Base-by-base conservation (phyloP, 202 grass and related monocot species). In the Dendrocalamus latiflorus region DNA sequence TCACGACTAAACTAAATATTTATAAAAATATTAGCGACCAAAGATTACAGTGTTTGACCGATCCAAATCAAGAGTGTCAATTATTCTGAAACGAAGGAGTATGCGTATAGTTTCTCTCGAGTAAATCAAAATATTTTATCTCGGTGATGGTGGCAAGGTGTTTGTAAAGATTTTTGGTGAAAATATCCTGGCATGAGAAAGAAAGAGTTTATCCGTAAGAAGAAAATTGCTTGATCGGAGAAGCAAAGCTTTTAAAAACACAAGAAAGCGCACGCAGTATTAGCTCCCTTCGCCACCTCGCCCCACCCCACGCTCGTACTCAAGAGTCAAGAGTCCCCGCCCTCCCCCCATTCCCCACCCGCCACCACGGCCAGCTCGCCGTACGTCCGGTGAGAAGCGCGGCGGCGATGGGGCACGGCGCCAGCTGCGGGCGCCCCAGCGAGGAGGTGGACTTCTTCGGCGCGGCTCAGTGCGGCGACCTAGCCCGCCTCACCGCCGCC, bases 341-440 rank as follows among this genome's bases (percentile, higher is more conserved):
- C 60, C 80, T 33, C 45, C 37, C 38, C n/a, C n/a, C n/a, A 43
- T 38, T 71, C 55, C 39, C n/a, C 39, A 14, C 54, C 33, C 57
- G 80, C 21, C 83, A 50, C 44, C 55, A 77, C 88, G 70, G 58
- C 56, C 36, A 20, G 62, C 80, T 74, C 58, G 58, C 57, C 58
- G 57, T 28, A 30, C 55, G 57, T 54, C 51, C 67, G 78, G 22
- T 68, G 77, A 79, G 43, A 42, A 67, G 68, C 66, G 59, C 28
- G 79, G 64, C 72, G 87, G 90, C 62, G 76, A 98, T 98, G 96
- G 60, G n/a, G n/a, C n/a, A n/a, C n/a, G n/a, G n/a, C n/a, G n/a
- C n/a, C n/a, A n/a, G n/a, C n/a, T n/a, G n/a, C n/a, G n/a, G n/a
- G n/a, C n/a, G n/a, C n/a, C n/a, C n/a, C n/a, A n/a, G n/a, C n/a